Conservation (phyloP, 345 rosid genomes). For the Gossypium australe region DNA sequence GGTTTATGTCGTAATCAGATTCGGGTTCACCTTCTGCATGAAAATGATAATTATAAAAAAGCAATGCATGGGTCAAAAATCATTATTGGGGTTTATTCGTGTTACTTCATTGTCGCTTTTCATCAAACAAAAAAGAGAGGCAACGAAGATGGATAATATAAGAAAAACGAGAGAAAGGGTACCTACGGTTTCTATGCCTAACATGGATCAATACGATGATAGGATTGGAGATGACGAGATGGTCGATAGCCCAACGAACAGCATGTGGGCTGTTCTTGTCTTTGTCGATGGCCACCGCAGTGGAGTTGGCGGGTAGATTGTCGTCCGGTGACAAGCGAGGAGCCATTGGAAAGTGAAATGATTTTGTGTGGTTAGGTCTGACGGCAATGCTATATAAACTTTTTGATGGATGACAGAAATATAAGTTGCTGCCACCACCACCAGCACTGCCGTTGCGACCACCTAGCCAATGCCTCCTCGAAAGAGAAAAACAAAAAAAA, state of each 20-base stretch:
- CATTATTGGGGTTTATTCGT: too few relatives aligned
- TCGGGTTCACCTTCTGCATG: slow-evolving; percentile 26
- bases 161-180: slow-evolving; percentile 31
- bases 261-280: slow-evolving; percentile 78
- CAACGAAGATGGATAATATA: not conserved
- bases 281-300: slow-evolving; percentile 72
- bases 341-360: slow-evolving; percentile 25
- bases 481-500: not conserved
- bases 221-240: slow-evolving; percentile 39
- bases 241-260: slow-evolving; percentile 85
- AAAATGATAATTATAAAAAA: not conserved
- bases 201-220: slow-evolving; percentile 58
- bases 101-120: not conserved
- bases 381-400: not conserved
- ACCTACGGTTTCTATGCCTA: slow-evolving; percentile 57
- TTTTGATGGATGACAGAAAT: not conserved
- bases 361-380: not conserved
- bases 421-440: not conserved
- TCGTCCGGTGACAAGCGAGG: slow-evolving; percentile 25
- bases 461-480: not conserved
- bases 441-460: not conserved
- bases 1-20: slow-evolving; percentile 30
- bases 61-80: not conserved
- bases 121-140: not conserved
- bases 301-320: slow-evolving; percentile 32